Evolutionary conservation across 768 basidiomycete genomes (phyloP), one percentile per base, ranked within the genome.

Genomic region (Rhodotorula diobovata): DNA sequence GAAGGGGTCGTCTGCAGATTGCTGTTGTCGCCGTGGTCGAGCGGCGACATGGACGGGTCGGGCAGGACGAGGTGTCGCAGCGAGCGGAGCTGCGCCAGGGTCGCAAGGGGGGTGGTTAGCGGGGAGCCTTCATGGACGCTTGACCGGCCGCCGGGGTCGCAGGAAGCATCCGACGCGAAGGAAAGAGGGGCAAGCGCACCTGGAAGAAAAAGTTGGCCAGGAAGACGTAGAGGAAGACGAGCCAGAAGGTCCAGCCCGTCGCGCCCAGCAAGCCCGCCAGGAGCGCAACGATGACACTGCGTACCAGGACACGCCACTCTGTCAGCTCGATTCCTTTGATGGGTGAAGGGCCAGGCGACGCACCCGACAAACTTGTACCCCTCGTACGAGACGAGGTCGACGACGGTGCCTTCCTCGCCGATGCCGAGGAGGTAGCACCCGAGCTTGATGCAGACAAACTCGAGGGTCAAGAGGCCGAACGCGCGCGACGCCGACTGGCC

Each of bases 361-460:
- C 73, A 93, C 92, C 92, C 95, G 39, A 97, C 91, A 77, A 99
- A 98, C 79, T 99, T 98, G 82, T 98, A 98, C 0, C 96, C 95
- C 10, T 89, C 90, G 79, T 97, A 98, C 1, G 94, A 90, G 41
- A 96, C 81, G 59, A 98, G 81, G 78, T 96, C 93, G 10, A 90
- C 84, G 34, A 90, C 85, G 57, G 90, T 89, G 35, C 83, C 84
- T 15, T 84, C 81, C 12, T 84, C 81, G 7, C 88, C 88, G 4
- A 98, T 91, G 70, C 91, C 93, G 60, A 98, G 86, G 61, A 97
- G 82, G 81, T 98, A 99, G 78, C 92, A 96, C 1, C 94, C 94
- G 1, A 91, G 84, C 78, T 91, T 91, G 63, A 99, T 89, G 71
- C 90, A 88, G 37, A 87, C 81, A 80, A 97, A 93, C 79, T 99